Base-by-base conservation (phyloP, 2,329 filamentous ascomycete genomes). In the Colletotrichum tabaci region DNA sequence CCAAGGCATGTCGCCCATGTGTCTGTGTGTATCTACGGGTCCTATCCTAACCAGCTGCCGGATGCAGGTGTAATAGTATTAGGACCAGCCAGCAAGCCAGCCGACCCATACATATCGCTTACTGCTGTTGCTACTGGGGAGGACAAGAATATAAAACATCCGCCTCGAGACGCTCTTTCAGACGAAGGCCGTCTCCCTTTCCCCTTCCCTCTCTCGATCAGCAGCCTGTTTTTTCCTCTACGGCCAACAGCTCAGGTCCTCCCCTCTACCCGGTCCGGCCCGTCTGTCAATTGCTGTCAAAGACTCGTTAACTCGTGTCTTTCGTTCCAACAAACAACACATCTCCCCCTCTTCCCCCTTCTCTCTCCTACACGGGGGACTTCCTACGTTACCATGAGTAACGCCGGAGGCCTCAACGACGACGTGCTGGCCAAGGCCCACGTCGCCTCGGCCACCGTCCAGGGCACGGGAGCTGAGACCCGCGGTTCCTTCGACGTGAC, bases 381-480 rank as follows among this genome's bases (percentile, higher is more conserved):
- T 21, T 52, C 67, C 50, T 50, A 16, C 52, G 26, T 58, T 69
- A 70, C 9, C 42, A 76, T 76, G 74, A 74, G 73, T 23, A 69
- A 74, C 61, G 68, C 66, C n/a, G 63, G 66, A 65, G 66, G 60
- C 46, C 44, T 65, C 35, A 68, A 76, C 66, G 67, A 75, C 63
- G 71, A 66, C 52, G 74, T 72, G 65, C 69, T 76, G 57, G 75
- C 75, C 73, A 76, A 75, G 74, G 71, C 74, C 46, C 58, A 70
- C 61, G 73, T 71, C 23, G 74, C 74, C 50, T 16, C 40, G 49
- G 74, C 74, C 46, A 61, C 68, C 42, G 4, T 66, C 44, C 74
- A 75, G 68, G 75, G 74, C 50, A 75, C 74, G 26, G 65, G 67
- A 21, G 67, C 70, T 67, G 75, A 76, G 72, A 65, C 69, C 26